Conservation (phyloP, 306 rosid genomes). For the Pyrus pyrifolia region DNA sequence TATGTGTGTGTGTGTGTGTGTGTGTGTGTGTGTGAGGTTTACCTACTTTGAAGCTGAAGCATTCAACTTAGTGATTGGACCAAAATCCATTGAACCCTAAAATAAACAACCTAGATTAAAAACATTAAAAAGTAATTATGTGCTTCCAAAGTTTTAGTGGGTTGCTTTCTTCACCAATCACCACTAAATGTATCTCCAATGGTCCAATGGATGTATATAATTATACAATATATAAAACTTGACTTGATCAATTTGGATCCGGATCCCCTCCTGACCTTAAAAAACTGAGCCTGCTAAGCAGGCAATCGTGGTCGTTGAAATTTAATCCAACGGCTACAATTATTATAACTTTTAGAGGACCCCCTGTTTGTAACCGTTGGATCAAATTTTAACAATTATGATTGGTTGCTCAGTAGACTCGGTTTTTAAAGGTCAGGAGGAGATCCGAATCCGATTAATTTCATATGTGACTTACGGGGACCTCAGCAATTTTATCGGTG, state of each 20-base stretch:
- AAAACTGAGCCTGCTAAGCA: no score
- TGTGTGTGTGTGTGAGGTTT: background rate
- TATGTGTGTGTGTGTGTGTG: no score
- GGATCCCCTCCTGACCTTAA: no score
- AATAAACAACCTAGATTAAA: background rate
- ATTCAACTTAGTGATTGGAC: background rate
- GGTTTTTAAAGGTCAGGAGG: no score
- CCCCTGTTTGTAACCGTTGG: no score
- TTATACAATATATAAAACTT: background rate
- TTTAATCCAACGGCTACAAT: no score
- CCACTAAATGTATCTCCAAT: background rate
- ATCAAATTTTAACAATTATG: no score
- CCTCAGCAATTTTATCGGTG: background rate
- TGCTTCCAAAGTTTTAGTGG: background rate
- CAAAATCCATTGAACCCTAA: background rate
- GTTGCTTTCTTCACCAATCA: constrained; percentile 2
- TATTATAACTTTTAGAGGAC: no score
- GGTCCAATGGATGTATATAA: no score
- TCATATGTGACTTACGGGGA: background rate
- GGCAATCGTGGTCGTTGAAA: no score
- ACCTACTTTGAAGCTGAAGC: background rate
- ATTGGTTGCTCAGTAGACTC: no score
- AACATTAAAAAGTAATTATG: background rate
- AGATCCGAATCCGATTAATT: background rate
- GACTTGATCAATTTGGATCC: no score